These are phyloP conservation scores for Ailanthus altissimus DNA, from an alignment of 345 rosid species.

Conservation along the genomic window DNA sequence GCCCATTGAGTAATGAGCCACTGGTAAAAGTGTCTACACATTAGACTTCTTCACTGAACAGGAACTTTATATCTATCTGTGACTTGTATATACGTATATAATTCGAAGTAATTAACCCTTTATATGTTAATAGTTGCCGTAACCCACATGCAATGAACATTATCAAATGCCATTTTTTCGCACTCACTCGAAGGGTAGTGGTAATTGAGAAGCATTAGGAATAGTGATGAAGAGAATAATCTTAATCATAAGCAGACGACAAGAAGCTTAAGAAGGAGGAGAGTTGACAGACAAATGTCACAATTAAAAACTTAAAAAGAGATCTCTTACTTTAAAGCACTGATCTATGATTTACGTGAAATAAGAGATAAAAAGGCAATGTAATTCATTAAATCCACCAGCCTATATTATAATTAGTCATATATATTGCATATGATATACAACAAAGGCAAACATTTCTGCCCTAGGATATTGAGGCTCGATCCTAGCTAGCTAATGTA, in stretches of 20 bases:
- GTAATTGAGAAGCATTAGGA: background rate
- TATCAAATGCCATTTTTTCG: background rate
- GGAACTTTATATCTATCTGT: too few species aligned
- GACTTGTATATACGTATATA: too few species aligned
- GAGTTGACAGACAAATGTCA: background rate
- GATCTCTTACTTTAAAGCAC: too few species aligned
- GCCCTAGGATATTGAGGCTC: background rate
- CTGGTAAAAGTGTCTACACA: too few species aligned
- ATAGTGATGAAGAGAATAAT: background rate
- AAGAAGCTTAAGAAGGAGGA: background rate
- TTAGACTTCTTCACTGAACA: too few species aligned
- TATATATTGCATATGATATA: background rate
- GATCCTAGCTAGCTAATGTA: background rate
- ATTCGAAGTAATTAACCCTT: too few species aligned
- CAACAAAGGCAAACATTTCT: background rate
- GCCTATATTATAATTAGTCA: slow-evolving; percentile 10
- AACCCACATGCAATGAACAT: background rate
- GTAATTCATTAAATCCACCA: background rate
- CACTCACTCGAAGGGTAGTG: background rate
- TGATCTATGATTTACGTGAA: background rate
- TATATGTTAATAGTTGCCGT: too few species aligned
- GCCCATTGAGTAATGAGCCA: background rate
- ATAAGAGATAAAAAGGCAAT: background rate
- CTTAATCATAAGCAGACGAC: background rate
- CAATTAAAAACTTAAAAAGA: background rate